Conservation (phyloP, 495 filamentous ascomycete genomes). For the Clavariopsis aquatica region DNA sequence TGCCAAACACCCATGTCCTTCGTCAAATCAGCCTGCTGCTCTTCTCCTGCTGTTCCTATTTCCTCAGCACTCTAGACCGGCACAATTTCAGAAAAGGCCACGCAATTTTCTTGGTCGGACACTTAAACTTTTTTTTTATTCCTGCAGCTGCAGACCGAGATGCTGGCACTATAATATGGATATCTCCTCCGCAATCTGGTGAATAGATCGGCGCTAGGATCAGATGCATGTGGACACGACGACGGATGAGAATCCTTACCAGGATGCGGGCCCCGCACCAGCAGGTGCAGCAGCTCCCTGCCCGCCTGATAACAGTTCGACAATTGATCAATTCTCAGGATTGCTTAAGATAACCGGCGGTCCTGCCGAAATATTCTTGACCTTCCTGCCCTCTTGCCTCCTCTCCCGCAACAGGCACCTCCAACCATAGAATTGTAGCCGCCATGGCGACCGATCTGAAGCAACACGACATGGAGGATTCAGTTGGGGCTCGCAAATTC, state of each 20-base stretch:
- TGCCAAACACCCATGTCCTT: background rate
- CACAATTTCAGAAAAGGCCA: background rate
- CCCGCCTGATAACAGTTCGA: slow-evolving; percentile 18
- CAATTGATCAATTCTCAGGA: background rate
- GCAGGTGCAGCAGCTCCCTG: background rate
- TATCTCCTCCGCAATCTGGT: background rate
- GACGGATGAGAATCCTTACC: slow-evolving; percentile 13
- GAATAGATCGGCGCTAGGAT: slow-evolving; percentile 9
- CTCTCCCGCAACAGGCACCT: background rate
- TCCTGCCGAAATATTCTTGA: slow-evolving; percentile 5
- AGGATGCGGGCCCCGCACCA: slow-evolving; percentile 17
- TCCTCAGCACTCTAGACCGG: background rate
- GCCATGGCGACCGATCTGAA: slow-evolving; percentile 10
- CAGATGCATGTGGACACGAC: slow-evolving; percentile 7
- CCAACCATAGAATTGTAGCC: background rate
- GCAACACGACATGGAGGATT: slow-evolving; percentile 8
- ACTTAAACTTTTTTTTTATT: background rate
- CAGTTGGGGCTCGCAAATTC: slow-evolving; percentile 27
- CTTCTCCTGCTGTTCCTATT: background rate
- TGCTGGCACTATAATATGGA: slow-evolving; percentile 1
- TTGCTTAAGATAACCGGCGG: slow-evolving; percentile 5
- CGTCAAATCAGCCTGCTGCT: background rate
- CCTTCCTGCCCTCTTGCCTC: background rate
- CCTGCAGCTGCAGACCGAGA: background rate
- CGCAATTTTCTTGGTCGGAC: background rate